These are phyloP conservation scores for Cutaneotrichosporon dermatis DNA, from an alignment of 1,284 basidiomycete genomes.

Conservation along the genomic window DNA sequence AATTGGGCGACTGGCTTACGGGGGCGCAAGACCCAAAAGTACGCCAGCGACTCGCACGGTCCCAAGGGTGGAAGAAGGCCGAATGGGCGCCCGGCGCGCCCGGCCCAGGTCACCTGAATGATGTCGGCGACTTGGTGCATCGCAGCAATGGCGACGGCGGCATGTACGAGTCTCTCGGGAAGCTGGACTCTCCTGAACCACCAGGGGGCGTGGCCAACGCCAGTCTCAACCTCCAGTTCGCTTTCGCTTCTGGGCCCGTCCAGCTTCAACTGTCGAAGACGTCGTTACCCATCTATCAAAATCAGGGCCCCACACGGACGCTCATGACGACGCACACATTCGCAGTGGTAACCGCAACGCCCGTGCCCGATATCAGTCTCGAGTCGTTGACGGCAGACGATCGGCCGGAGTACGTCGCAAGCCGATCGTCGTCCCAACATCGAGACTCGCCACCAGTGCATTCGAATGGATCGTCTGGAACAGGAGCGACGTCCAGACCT, in stretches of 20 bases:
- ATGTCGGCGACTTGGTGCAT: slow-evolving; percentile 10
- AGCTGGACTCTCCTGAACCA: too few relatives aligned
- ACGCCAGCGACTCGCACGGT: slow-evolving; percentile 13
- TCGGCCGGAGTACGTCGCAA: too few relatives aligned
- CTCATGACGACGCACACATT: slow-evolving; percentile 28
- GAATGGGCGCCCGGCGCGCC: neutral
- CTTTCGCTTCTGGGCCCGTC: slow-evolving; percentile 17
- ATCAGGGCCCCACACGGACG: neutral
- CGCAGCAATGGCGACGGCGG: neutral
- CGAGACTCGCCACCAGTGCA: too few relatives aligned
- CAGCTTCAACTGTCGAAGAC: slow-evolving; percentile 36
- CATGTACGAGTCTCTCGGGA: too few relatives aligned
- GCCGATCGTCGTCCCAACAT: too few relatives aligned
- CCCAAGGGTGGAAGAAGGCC: slow-evolving; percentile 15
- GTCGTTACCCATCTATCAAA: slow-evolving; percentile 24
- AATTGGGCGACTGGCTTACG: slow-evolving; percentile 35
- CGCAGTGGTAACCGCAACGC: slow-evolving; percentile 33
- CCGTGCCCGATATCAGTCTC: neutral
- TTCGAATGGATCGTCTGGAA: too few relatives aligned
- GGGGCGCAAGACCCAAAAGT: neutral
- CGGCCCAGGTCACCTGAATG: neutral
- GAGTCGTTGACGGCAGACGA: too few relatives aligned
- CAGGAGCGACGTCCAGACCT: too few relatives aligned
- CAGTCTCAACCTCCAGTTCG: slow-evolving; percentile 25
- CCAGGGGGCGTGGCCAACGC: neutral